These are phyloP conservation scores for Rhizoclosmatium globosum DNA, from an alignment of 192 early-diverging fungal genomes.

Conservation along the genomic window DNA sequence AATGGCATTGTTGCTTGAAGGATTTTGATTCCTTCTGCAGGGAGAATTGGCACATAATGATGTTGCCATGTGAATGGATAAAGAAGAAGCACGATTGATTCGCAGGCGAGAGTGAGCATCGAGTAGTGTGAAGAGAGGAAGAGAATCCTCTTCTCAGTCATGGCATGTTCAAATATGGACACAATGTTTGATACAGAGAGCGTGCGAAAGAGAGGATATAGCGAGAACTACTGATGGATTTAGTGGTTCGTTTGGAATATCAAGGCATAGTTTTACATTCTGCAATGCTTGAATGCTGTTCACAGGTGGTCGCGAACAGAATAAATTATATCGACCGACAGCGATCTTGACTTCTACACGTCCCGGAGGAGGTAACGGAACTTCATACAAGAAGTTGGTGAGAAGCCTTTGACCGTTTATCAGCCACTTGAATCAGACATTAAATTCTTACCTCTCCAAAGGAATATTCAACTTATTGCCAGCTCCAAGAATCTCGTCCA, in stretches of 20 bases:
- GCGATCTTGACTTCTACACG: constrained; percentile 78
- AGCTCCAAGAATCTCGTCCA: background rate
- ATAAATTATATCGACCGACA: constrained; percentile 68
- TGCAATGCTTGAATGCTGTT: constrained; percentile 78
- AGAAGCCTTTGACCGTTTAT: constrained; percentile 53
- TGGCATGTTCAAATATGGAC: constrained; percentile 74
- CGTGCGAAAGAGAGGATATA: constrained; percentile 76
- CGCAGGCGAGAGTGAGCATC: constrained; percentile 75
- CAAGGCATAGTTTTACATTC: constrained; percentile 62
- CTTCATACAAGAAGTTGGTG: constrained; percentile 74
- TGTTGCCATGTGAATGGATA: constrained; percentile 84
- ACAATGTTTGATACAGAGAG: constrained; percentile 72
- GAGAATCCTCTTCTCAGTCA: constrained; percentile 76
- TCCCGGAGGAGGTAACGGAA: constrained; percentile 82
- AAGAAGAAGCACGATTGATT: constrained; percentile 68
- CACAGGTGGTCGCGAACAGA: constrained; percentile 74
- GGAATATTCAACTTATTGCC: constrained; percentile 37
- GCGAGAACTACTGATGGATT: constrained; percentile 65
- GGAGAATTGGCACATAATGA: constrained; percentile 79
- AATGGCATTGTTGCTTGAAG: constrained; percentile 82
- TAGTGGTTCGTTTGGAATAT: background rate
- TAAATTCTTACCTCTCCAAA: constrained; percentile 62
- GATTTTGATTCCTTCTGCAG: constrained; percentile 65
- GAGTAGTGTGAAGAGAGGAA: constrained; percentile 71
- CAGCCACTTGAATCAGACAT: background rate